A percentile compares a stretch with the other conserved stretches of the same genome.
phyloP scores from a whole-genome alignment of 768 basidiomycete species.

The Tephrocybe sp. region DNA sequence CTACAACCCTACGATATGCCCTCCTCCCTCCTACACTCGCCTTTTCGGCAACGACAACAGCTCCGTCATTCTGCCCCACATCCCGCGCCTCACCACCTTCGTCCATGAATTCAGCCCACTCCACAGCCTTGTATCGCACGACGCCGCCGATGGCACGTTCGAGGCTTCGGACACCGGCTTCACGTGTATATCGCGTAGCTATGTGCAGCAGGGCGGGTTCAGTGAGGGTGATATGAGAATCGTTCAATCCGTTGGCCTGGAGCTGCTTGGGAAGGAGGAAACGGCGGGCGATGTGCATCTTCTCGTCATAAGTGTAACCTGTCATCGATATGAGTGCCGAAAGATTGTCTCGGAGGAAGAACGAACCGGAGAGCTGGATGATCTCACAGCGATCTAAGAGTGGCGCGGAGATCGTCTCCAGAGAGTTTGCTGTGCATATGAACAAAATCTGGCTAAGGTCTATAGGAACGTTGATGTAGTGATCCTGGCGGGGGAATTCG shows the following conservation, averaged over 20 bases:
- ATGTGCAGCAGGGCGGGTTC: constrained; percentile 72
- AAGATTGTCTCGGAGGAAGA: neutral
- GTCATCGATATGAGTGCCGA: neutral
- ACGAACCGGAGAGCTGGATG: constrained; percentile 72
- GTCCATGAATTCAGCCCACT: constrained; percentile 76
- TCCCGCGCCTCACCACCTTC: constrained; percentile 24
- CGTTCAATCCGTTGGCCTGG: constrained; percentile 68
- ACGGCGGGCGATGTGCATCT: constrained; percentile 82
- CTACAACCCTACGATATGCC: constrained; percentile 61
- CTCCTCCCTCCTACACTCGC: constrained; percentile 17
- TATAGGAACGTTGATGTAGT: constrained; percentile 88
- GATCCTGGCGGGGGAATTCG: constrained; percentile 54
- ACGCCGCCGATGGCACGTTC: constrained; percentile 87
- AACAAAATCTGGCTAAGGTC: constrained; percentile 89
- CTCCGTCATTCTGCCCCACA: constrained; percentile 20
- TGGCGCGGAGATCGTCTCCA: constrained; percentile 87
- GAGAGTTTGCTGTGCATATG: constrained; percentile 89
- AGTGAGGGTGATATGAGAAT: constrained; percentile 60
- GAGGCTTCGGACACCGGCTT: constrained; percentile 90
- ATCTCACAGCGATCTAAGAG: constrained; percentile 89
- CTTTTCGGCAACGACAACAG: constrained; percentile 17
- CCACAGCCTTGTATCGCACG: constrained; percentile 90
- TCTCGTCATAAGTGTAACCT: constrained; percentile 90
- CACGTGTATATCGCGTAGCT: constrained; percentile 80
- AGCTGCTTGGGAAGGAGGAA: constrained; percentile 93